Evolutionary conservation across 805 yeast species (phyloP), one percentile per base, ranked within the genome.

Genomic region (Brettanomyces naardenensis): DNA sequence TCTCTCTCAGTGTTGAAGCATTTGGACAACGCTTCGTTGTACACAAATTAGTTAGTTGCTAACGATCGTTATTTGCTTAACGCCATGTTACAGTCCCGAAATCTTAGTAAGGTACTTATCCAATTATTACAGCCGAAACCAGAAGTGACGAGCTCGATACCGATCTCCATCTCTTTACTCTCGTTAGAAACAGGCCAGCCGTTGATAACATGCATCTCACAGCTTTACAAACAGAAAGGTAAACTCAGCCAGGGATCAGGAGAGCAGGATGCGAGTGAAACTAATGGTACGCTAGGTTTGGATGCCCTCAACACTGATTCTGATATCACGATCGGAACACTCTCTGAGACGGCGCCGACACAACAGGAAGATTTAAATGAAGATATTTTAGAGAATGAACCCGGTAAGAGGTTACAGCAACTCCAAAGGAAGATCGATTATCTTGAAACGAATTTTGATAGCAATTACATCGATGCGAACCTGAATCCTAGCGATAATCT

Each of bases 401-500:
- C 31, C 13, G 13, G 21, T 11, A 15, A 32, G 9, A 28, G 30
- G 33, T 31, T 45, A 5, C 35, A 42, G 22, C 35, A 38, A 13
- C 28, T 44, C n/a, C 45, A 40, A 31, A 15, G 30, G 15, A 37
- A 46, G 32, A 37, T 46, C 4, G 42, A 37, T 2, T 40, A 39
- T 5, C 36, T 48, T 25, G 46, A 47, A 13, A 47, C 42, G 1
- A 41, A 40, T 5, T 47, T 42, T 28, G 44, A 42, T 15, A 37
- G 43, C 5, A 58, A 56, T 32, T 56, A 55, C 34, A 53, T 58
- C 13, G 45, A 52, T 33, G 54, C 58, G 3, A 48, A 48, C 39
- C 40, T 52, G 13, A 53, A 46, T 27, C 64, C 64, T 3, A 34
- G 47, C 6, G 62, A 60, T 15, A 53, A 56, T 37, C 28, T 61